A percentile compares a stretch with the other conserved stretches of the same genome.
phyloP scores from a whole-genome alignment of 768 basidiomycete species.

The Naganishia randhawae region DNA sequence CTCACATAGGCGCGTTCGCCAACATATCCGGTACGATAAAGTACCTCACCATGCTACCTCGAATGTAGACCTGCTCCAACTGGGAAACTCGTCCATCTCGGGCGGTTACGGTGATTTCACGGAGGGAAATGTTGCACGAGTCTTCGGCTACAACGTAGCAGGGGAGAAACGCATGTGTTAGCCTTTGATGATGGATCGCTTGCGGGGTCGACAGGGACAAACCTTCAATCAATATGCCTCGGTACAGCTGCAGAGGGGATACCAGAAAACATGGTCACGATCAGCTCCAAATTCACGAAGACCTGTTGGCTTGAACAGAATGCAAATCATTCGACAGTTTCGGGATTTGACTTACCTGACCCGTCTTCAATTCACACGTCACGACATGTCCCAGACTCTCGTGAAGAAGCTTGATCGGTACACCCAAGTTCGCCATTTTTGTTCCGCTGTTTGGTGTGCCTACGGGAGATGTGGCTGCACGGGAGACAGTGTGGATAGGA shows the following conservation, averaged over 20 bases:
- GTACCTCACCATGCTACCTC: constrained; percentile 94
- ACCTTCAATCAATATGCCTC: constrained; percentile 98
- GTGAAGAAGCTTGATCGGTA: constrained; percentile 93
- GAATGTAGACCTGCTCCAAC: constrained; percentile 96
- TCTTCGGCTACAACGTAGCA: constrained; percentile 72
- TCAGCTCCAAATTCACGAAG: neutral
- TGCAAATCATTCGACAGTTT: neutral
- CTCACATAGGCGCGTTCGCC: constrained; percentile 97
- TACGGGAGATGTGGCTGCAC: no score
- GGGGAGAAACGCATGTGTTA: constrained; percentile 13
- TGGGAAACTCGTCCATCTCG: constrained; percentile 98
- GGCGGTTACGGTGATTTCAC: constrained; percentile 94
- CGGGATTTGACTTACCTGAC: constrained; percentile 59
- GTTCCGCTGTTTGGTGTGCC: neutral
- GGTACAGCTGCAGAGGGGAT: constrained; percentile 62
- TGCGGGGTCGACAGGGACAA: no score
- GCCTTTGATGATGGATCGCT: no score
- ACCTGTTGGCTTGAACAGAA: neutral
- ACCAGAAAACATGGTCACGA: neutral
- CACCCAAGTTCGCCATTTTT: constrained; percentile 60
- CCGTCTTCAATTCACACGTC: constrained; percentile 97
- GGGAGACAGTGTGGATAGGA: no score
- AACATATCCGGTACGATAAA: constrained; percentile 99
- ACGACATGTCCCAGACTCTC: constrained; percentile 94
- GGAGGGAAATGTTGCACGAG: constrained; percentile 91